phyloP scores from a whole-genome alignment of 768 basidiomycete genomes.

The Vararia minispora region DNA sequence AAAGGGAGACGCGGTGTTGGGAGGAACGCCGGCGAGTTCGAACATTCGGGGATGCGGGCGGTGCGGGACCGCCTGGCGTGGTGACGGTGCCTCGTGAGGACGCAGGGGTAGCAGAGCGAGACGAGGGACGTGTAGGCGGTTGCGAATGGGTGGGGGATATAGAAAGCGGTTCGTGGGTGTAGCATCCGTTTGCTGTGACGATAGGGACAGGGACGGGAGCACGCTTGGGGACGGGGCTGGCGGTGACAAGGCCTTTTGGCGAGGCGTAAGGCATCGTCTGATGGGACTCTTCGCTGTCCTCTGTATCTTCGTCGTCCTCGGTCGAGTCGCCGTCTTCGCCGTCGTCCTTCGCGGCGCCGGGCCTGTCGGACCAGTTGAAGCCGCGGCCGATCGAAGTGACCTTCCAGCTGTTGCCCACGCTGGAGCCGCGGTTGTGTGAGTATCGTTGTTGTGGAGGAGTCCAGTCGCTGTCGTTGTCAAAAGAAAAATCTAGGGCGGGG shows the following conservation, averaged over 20 bases:
- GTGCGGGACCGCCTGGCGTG: conserved; percentile 25
- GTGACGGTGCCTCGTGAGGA: conserved; percentile 19
- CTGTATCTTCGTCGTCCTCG: conserved; percentile 5
- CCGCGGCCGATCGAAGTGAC: conserved; percentile 79
- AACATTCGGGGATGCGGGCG: conserved; percentile 36
- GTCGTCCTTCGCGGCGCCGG: conserved; percentile 20
- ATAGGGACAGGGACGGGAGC: conserved; percentile 3
- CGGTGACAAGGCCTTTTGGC: too few species aligned
- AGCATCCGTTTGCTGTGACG: conserved; percentile 10
- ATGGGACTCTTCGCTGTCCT: background rate
- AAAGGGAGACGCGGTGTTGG: conserved; percentile 74
- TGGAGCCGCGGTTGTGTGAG: conserved; percentile 46
- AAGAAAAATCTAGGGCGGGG: conserved; percentile 46
- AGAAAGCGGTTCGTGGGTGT: conserved; percentile 19
- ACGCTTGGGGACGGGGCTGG: conserved; percentile 14
- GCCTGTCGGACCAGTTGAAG: conserved; percentile 58
- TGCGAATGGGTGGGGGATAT: conserved; percentile 19
- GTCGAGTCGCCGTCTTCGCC: conserved; percentile 14
- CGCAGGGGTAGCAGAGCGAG: conserved; percentile 18
- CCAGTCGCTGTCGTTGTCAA: conserved; percentile 65
- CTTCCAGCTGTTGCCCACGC: conserved; percentile 71
- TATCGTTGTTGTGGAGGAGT: conserved; percentile 32
- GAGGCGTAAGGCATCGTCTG: too few species aligned
- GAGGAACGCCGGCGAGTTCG: conserved; percentile 70
- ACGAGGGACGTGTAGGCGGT: conserved; percentile 15